Base-by-base conservation (phyloP, 2,329 filamentous ascomycete species). In the Fonsecaea erecta region DNA sequence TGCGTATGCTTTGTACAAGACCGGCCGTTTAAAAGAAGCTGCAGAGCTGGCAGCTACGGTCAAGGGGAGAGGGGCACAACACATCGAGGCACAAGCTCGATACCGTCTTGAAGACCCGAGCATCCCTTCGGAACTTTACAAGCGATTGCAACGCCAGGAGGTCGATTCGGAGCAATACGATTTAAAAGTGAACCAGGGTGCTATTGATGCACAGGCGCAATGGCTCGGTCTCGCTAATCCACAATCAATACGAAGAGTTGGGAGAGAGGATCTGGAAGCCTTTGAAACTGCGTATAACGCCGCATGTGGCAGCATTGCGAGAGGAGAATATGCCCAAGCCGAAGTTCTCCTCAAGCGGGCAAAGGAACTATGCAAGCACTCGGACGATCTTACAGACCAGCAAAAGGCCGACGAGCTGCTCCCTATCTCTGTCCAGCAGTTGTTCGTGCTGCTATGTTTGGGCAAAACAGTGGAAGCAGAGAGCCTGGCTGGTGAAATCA, bases 221-320 rank as follows among this genome's bases (percentile, higher is more conserved):
- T 89, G 86, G 86, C 78, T 81, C 48, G 83, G 83, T 48, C 78
- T 82, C 62, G 79, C 82, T 28, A 77, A 84, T 63, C 74, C 82
- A 37, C 81, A 82, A 40, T 77, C 80, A 64, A 83, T 82, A 74
- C 83, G 82, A 73, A 83, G 83, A 72, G 81, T 84, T 5, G 81
- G 77, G 21, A 79, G 84, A 70, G 85, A 87, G 71, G 86, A 88
- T 71, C 73, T 89, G 60, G 85, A 88, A 65, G 82, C 84, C 0
- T 89, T 89, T 66, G 87, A 89, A 74, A 88, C 84, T 3, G 83
- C 85, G 2, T 89, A 86, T 75, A 89, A 89, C 75, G 84, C 85
- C 8, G 87, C 86, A 37, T 89, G 87, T 74, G 81, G 83, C 63
- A 85, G 84, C 72, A 86, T 89, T 72, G 86, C 85, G 43, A 81